Conservation (phyloP, 768 basidiomycete genomes). For the Rubroboletus satanas region DNA sequence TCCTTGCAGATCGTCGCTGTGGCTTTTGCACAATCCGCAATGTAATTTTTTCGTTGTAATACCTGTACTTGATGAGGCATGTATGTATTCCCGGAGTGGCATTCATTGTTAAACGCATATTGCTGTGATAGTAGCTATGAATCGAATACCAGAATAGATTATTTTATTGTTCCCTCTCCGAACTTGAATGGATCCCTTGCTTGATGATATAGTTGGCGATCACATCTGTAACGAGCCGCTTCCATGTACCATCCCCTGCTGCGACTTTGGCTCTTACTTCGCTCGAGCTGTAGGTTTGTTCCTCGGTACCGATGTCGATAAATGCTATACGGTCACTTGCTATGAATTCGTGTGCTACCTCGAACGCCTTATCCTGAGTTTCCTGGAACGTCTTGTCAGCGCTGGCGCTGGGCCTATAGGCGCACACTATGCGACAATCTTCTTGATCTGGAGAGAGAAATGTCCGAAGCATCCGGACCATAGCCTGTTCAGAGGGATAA, state of each 20-base stretch:
- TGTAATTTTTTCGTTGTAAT: slow-evolving; percentile 10
- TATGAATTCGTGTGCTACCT: slow-evolving; percentile 48
- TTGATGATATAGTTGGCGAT: slow-evolving; percentile 51
- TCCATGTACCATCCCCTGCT: slow-evolving; percentile 39
- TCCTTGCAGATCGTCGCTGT: slow-evolving; percentile 68
- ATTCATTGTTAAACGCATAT: neutral
- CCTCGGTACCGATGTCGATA: slow-evolving; percentile 55
- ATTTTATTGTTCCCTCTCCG: neutral
- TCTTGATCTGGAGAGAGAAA: slow-evolving; percentile 60
- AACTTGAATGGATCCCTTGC: slow-evolving; percentile 41
- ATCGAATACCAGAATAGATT: slow-evolving; percentile 12
- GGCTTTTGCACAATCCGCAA: slow-evolving; percentile 77
- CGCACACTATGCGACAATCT: slow-evolving; percentile 63
- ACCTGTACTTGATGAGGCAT: neutral
- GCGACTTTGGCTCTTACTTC: slow-evolving; percentile 44
- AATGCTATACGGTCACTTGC: slow-evolving; percentile 49
- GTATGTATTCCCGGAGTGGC: slow-evolving; percentile 1
- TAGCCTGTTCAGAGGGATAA: slow-evolving; percentile 52
- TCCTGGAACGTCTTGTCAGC: slow-evolving; percentile 23
- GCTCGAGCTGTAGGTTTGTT: slow-evolving; percentile 66
- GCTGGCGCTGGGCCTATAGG: slow-evolving; percentile 42
- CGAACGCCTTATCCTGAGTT: slow-evolving; percentile 26
- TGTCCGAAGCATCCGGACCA: slow-evolving; percentile 50
- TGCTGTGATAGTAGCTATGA: slow-evolving; percentile 1
- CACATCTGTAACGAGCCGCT: slow-evolving; percentile 39